phyloP scores from a whole-genome alignment of 257 asterid species.

The Solanum chilense region DNA sequence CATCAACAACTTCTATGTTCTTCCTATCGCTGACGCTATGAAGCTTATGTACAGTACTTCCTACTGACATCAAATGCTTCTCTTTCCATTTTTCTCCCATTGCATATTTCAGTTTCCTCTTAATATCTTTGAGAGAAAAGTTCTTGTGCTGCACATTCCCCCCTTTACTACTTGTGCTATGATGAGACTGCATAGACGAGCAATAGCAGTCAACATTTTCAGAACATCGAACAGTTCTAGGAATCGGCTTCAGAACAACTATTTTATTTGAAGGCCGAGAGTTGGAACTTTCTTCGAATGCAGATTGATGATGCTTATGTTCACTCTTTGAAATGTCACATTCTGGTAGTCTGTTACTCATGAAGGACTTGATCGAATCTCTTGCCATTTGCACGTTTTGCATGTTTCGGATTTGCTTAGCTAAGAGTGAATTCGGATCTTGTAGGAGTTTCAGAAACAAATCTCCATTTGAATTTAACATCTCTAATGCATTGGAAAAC shows the following conservation, averaged over 20 bases:
- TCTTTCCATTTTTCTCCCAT: conserved; percentile 27
- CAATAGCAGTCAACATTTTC: conserved; percentile 29
- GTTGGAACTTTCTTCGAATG: conserved; percentile 4
- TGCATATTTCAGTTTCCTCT: conserved; percentile 42
- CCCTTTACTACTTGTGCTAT: conserved; percentile 5
- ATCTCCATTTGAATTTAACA: conserved; percentile 32
- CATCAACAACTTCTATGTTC: neutral
- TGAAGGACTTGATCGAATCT: conserved; percentile 1
- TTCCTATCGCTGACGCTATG: neutral
- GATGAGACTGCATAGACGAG: conserved; percentile 34
- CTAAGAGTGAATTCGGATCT: conserved; percentile 24
- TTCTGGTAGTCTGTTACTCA: conserved; percentile 3
- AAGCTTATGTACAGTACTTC: neutral
- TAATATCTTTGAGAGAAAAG: conserved; percentile 50
- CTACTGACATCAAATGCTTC: neutral
- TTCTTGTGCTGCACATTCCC: conserved; percentile 15
- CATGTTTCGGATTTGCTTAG: conserved; percentile 4
- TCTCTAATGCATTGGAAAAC: conserved; percentile 50
- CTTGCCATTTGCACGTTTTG: conserved; percentile 4
- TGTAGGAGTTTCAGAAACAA: conserved; percentile 30
- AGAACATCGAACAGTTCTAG: conserved; percentile 8
- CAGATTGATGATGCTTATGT: conserved; percentile 1
- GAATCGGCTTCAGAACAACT: conserved; percentile 46
- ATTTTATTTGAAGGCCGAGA: conserved; percentile 26
- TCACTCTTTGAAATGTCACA: neutral